phyloP scores from a whole-genome alignment of 371 early-diverging fungal genomes.

The Mortierella sp. region DNA sequence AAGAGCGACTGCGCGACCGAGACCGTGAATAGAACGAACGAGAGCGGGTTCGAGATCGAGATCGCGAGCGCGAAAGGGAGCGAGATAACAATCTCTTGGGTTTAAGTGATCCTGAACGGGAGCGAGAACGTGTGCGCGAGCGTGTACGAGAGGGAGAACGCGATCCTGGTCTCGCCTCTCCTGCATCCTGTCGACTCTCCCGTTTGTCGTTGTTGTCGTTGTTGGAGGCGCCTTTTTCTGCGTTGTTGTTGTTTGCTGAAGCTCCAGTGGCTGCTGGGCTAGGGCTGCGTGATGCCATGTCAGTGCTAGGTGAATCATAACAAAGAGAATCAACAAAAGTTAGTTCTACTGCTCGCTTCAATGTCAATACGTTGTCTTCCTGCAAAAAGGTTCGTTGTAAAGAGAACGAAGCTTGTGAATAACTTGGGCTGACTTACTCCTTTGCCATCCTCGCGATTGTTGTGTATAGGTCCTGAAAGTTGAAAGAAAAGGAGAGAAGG shows the following conservation, averaged over 20 bases:
- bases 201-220: not conserved
- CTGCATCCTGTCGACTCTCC: constrained; percentile 2
- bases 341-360: not conserved
- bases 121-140: constrained; percentile 36
- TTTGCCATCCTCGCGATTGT: not conserved
- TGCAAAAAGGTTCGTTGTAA: not conserved
- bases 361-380: not conserved
- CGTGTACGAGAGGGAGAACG: constrained; percentile 35
- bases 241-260: constrained; percentile 7
- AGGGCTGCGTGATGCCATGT: constrained; percentile 51
- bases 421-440: not conserved
- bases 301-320: constrained; percentile 18
- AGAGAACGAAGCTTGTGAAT: not conserved
- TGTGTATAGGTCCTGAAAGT: constrained; percentile 7
- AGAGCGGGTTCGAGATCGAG: constrained; percentile 34
- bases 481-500: not conserved
- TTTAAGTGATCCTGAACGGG: constrained; percentile 21
- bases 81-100: constrained; percentile 27
- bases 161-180: constrained; percentile 8
- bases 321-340: not conserved
- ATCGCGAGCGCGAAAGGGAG: constrained; percentile 41
- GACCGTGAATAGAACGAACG: constrained; percentile 32
- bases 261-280: constrained; percentile 24
- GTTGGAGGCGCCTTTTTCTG: constrained; percentile 3
- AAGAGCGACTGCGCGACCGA: constrained; percentile 47